A percentile compares a stretch with the other conserved stretches of the same genome.
These are phyloP conservation scores for Fusarium protoensiforme DNA, from an alignment of 2,329 filamentous ascomycete species.

Conservation along the genomic window DNA sequence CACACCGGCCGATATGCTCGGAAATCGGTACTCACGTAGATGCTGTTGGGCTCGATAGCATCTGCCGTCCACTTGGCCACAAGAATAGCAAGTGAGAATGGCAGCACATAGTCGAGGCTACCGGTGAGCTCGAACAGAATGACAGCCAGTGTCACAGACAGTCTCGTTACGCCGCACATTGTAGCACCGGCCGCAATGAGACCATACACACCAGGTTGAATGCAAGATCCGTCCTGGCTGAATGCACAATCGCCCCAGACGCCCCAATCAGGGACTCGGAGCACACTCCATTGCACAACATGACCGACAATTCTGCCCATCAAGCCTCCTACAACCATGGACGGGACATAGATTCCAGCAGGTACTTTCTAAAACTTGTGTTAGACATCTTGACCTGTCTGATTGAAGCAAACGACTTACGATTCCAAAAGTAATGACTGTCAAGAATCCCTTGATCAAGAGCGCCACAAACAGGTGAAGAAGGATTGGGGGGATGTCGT, in stretches of 20 bases:
- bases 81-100: conserved; percentile 90
- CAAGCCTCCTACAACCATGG: conserved; percentile 96
- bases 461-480: conserved; percentile 80
- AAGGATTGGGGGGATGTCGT: conserved; percentile 84
- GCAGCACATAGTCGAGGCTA: conserved; percentile 92
- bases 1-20: background rate
- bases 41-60: conserved; percentile 91
- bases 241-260: conserved; percentile 81
- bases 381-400: conserved; percentile 26
- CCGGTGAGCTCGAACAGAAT: conserved; percentile 97
- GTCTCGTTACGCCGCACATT: conserved; percentile 95
- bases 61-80: conserved; percentile 99
- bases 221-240: conserved; percentile 80
- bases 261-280: conserved; percentile 76
- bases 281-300: conserved; percentile 81
- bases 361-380: conserved; percentile 77
- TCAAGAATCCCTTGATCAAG: conserved; percentile 88
- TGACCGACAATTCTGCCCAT: conserved; percentile 92
- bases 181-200: conserved; percentile 94
- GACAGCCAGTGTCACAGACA: conserved; percentile 93
- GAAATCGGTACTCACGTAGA: conserved; percentile 72
- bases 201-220: conserved; percentile 96
- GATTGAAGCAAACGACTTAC: conserved; percentile 53
- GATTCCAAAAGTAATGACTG: conserved; percentile 92
- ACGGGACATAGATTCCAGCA: conserved; percentile 96